Evolutionary conservation across 306 rosid genomes (phyloP), one percentile per base, ranked within the genome.

Genomic region (Adenanthera pavonina): DNA sequence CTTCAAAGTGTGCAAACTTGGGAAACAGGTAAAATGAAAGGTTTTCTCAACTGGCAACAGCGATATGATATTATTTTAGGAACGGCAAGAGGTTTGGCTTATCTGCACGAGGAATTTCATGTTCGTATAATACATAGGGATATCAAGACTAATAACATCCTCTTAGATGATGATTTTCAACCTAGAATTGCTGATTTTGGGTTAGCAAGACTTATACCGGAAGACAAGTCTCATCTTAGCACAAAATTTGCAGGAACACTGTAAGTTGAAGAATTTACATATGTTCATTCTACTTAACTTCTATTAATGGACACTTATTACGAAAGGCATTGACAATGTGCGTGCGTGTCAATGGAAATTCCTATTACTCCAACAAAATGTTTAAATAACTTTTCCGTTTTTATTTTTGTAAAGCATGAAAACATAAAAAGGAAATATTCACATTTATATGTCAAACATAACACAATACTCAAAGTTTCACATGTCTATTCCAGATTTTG

Each of bases 51-150:
- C 30, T 60, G 66, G 66, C 25, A 30, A 16, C 66, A 9, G 4
- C 16, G 17, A 7, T 60, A 60, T 11, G 17, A 60, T 30, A 60
- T 60, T 10, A 60, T 60, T 60, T 40, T 90, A 78, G 92, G 97
- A 9, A 87, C 87, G 60, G 94, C 94, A 14, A 83, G 78, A 53
- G 97, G 97, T 5, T 68, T 92, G 12, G 81, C 94, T 40, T 92
- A 90, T 78, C 73, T 92, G 4, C 93, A 92, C 19, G 91, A 92
- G 69, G 97, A 92, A 78, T 92, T 87, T 76, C 87, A 90, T 44
- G 87, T 88, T 41, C 1, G 38, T 60, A 60, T 60, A 7, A 30
- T 60, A 60, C 17, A 60, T 10, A 60, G 40, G 25, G 66, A 60
- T 60, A 59, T 59, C 8, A 59, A 59, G 15, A 59, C 36, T 25